A percentile compares a stretch with the other conserved stretches of the same genome.
phyloP scores from a whole-genome alignment of 495 filamentous ascomycete species.

The Penicillium flavigenum region DNA sequence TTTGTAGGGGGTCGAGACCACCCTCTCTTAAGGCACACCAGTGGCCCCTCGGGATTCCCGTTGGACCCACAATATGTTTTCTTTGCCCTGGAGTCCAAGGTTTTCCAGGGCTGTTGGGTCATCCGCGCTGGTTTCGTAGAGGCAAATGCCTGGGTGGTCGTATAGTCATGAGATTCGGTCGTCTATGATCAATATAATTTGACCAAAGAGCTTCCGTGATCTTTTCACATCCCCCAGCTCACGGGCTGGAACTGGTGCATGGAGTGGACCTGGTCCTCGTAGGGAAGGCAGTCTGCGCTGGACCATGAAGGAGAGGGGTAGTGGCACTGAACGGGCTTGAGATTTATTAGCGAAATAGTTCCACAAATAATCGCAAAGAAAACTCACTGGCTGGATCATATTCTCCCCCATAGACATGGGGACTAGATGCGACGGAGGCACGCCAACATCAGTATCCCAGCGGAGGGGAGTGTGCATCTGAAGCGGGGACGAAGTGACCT shows the following conservation, averaged over 20 bases:
- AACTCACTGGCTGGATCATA: slow-evolving; percentile 34
- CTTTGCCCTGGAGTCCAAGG: background rate
- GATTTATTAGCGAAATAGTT: background rate
- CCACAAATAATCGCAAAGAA: background rate
- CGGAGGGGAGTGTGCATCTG: slow-evolving; percentile 37
- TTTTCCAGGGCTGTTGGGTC: background rate
- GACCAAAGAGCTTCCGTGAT: background rate
- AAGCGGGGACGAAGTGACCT: slow-evolving; percentile 40
- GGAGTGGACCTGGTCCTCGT: slow-evolving; percentile 39
- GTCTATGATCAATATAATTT: background rate
- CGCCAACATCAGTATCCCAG: slow-evolving; percentile 36
- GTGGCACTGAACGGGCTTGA: slow-evolving; percentile 38
- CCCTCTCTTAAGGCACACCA: background rate
- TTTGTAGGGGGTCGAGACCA: background rate
- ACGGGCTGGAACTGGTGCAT: slow-evolving; percentile 32
- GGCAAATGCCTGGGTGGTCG: background rate
- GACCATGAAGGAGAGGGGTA: slow-evolving; percentile 47
- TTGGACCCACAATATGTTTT: background rate
- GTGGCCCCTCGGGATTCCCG: slow-evolving; percentile 5
- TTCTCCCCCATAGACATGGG: slow-evolving; percentile 39
- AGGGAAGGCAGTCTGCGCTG: slow-evolving; percentile 37
- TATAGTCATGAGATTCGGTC: slow-evolving; percentile 1
- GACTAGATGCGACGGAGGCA: slow-evolving; percentile 33
- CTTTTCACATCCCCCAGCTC: slow-evolving; percentile 33
- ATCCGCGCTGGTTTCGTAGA: background rate